Conservation (phyloP, 2,329 filamentous ascomycete species). For the Trichoderma sp. region DNA sequence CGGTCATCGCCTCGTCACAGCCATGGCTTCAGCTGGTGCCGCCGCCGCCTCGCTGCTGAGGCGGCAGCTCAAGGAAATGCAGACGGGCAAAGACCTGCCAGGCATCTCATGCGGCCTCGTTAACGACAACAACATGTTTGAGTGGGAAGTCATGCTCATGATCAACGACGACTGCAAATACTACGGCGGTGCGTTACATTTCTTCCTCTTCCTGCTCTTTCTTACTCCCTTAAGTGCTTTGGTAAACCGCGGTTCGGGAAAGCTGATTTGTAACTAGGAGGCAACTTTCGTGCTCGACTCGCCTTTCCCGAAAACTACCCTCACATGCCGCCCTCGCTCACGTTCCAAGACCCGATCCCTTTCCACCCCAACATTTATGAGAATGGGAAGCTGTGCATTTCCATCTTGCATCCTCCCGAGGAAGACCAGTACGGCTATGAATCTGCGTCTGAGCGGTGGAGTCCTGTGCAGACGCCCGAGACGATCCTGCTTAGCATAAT, state of each 20-base stretch:
- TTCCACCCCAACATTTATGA: slow-evolving; percentile 96
- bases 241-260: background rate
- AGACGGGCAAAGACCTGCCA: slow-evolving; percentile 84
- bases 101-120: slow-evolving; percentile 92
- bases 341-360: slow-evolving; percentile 77
- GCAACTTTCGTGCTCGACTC: slow-evolving; percentile 85
- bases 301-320: slow-evolving; percentile 86
- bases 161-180: slow-evolving; percentile 91
- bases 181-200: slow-evolving; percentile 71
- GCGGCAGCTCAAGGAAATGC: slow-evolving; percentile 92
- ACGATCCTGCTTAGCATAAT: slow-evolving; percentile 92
- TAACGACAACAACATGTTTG: slow-evolving; percentile 83
- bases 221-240: background rate
- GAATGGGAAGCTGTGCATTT: slow-evolving; percentile 89
- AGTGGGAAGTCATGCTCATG: slow-evolving; percentile 99
- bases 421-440: slow-evolving; percentile 96
- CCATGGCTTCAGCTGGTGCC: slow-evolving; percentile 44
- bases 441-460: slow-evolving; percentile 86
- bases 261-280: slow-evolving; percentile 56
- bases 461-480: slow-evolving; percentile 90
- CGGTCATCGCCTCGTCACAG: slow-evolving; percentile 28
- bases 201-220: background rate
- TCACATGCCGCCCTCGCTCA: slow-evolving; percentile 82
- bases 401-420: slow-evolving; percentile 91
- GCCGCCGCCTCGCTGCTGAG: slow-evolving; percentile 73